phyloP scores from a whole-genome alignment of 2,329 filamentous ascomycete species.

The Xylariaceae sp. region DNA sequence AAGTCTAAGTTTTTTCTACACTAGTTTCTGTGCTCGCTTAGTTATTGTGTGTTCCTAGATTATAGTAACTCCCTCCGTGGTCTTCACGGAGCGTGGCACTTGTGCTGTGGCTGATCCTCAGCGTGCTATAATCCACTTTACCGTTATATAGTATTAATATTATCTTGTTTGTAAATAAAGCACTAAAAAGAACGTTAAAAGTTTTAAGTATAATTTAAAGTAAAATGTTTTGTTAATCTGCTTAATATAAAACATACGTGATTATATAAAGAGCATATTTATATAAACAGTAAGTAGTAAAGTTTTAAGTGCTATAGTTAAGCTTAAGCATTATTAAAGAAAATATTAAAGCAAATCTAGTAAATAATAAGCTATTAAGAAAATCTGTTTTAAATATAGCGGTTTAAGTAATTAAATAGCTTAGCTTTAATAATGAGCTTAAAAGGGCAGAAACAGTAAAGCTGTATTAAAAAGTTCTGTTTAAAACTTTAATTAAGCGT shows the following conservation, averaged over 20 bases:
- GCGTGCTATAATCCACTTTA: too few relatives aligned
- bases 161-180: background rate
- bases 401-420: conserved; percentile 4
- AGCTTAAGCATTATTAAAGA: background rate
- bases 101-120: too few relatives aligned
- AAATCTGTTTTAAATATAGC: conserved; percentile 1
- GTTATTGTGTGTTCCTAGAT: too few relatives aligned
- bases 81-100: too few relatives aligned
- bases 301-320: background rate
- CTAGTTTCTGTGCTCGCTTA: too few relatives aligned
- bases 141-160: too few relatives aligned
- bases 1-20: too few relatives aligned
- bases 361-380: background rate
- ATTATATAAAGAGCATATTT: background rate
- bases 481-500: conserved; percentile 2
- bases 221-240: conserved; percentile 7
- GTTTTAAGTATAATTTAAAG: background rate
- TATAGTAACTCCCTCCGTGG: too few relatives aligned
- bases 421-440: background rate
- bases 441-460: conserved; percentile 1
- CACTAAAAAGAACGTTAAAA: background rate
- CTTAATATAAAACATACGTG: background rate
- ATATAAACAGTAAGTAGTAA: background rate
- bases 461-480: conserved; percentile 1
- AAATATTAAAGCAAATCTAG: background rate